phyloP scores from a whole-genome alignment of 352 stramenopile genomes.

The Globisporangium nunn region DNA sequence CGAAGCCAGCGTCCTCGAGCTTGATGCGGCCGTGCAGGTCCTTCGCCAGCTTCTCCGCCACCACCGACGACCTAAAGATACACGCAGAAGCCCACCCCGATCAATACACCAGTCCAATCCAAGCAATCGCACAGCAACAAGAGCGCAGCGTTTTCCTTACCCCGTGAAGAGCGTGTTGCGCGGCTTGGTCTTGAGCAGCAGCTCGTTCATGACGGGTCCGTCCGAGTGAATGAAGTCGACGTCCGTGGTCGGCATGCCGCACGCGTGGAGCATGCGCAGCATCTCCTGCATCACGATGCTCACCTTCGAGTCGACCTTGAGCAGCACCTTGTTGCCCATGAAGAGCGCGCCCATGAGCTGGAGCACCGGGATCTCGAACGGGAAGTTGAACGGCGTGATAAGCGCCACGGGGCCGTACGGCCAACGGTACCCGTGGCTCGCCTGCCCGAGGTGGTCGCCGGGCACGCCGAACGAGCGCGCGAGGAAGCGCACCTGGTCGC shows the following conservation, averaged over 20 bases:
- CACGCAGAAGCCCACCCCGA: neutral
- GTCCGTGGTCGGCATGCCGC: constrained; percentile 92
- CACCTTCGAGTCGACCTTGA: constrained; percentile 95
- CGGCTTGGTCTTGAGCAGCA: constrained; percentile 92
- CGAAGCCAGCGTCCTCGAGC: constrained; percentile 97
- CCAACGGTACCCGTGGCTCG: constrained; percentile 93
- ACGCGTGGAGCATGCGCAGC: constrained; percentile 92
- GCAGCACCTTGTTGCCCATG: constrained; percentile 97
- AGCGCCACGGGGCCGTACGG: constrained; percentile 94
- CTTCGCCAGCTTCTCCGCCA: constrained; percentile 91
- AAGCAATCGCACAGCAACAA: neutral
- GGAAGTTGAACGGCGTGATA: constrained; percentile 99
- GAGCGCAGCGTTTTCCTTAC: constrained; percentile 16
- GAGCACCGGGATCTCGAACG: constrained; percentile 97
- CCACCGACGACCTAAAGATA: constrained; percentile 61
- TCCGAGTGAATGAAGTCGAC: constrained; percentile 97
- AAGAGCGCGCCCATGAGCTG: constrained; percentile 97
- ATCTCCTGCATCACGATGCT: constrained; percentile 98
- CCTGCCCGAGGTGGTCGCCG: constrained; percentile 95
- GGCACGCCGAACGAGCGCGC: constrained; percentile 93
- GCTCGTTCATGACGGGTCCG: constrained; percentile 90
- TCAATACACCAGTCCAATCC: neutral
- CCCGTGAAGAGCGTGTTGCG: constrained; percentile 98
- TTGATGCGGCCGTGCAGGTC: constrained; percentile 91
- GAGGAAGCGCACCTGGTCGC: constrained; percentile 96